A percentile compares a stretch with the other conserved stretches of the same genome.
phyloP scores from a whole-genome alignment of 2,329 filamentous ascomycete genomes.

The Thelonectria olida region DNA sequence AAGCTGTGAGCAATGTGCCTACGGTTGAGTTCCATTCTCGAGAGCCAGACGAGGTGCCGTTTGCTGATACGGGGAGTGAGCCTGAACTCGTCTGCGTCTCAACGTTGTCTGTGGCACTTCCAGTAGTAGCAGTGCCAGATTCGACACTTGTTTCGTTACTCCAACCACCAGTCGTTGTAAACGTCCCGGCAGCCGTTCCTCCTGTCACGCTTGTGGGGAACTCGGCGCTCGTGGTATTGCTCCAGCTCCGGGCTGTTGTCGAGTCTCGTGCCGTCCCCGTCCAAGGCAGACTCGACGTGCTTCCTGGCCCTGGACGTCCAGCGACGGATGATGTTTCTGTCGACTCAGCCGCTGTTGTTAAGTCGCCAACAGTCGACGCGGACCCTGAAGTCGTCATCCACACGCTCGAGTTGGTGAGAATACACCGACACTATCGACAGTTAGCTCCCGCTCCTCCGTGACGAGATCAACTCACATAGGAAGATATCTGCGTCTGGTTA shows the following conservation, averaged over 20 bases:
- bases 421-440: slow-evolving; percentile 8
- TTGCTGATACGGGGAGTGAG: not conserved
- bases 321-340: too few relatives aligned
- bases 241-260: not conserved
- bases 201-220: not conserved
- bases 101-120: not conserved
- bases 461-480: slow-evolving; percentile 38
- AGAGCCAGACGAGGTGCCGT: not conserved
- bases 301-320: too few relatives aligned
- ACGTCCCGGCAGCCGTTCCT: not conserved
- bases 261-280: not conserved
- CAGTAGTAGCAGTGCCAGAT: not conserved
- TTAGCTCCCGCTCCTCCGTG: not conserved
- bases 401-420: slow-evolving; percentile 4
- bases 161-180: not conserved
- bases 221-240: not conserved
- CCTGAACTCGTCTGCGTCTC: not conserved
- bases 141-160: not conserved
- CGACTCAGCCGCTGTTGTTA: too few relatives aligned
- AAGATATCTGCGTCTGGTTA: slow-evolving; percentile 42
- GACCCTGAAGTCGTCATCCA: not conserved
- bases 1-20: not conserved
- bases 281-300: too few relatives aligned
- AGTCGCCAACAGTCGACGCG: too few relatives aligned
- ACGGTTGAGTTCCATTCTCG: not conserved